Percentiles rank a stretch among this genome's conserved stretches.
Conservation (phyloP, 306 rosid species). For the Oxytropis ochrocephala region DNA sequence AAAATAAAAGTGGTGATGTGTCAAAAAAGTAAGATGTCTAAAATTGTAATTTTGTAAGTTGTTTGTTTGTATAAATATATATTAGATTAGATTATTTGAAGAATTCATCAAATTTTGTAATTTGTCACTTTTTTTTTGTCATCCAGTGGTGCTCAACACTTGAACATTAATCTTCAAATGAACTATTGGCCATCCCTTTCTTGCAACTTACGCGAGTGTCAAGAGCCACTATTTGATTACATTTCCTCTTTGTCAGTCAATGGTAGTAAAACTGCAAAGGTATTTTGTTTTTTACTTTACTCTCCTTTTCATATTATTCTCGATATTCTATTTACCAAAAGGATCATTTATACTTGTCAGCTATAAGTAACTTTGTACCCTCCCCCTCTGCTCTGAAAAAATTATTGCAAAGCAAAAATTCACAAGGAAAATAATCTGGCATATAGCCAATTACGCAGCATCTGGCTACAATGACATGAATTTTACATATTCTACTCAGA, state of each 20-base stretch:
- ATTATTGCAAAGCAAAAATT: no score
- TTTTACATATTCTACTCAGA: conserved; percentile 7
- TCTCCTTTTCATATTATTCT: conserved; percentile 9
- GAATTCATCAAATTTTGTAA: conserved; percentile 20
- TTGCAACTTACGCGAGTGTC: conserved; percentile 88
- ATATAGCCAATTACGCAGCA: not conserved
- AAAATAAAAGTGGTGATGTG: no score
- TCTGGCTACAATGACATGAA: not conserved
- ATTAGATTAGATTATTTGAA: no score
- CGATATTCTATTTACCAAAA: conserved; percentile 5
- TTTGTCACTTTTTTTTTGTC: conserved; percentile 6
- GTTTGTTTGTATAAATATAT: no score
- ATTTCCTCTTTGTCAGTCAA: conserved; percentile 51
- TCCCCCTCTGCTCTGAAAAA: no score
- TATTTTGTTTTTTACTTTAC: conserved; percentile 24
- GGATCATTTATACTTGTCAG: not conserved
- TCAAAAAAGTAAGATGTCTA: no score
- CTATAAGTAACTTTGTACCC: no score
- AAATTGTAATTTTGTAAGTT: no score
- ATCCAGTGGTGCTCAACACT: conserved; percentile 92
- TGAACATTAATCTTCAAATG: conserved; percentile 91
- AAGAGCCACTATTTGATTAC: conserved; percentile 77
- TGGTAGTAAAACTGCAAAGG: conserved; percentile 86
- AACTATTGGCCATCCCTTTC: conserved; percentile 96
- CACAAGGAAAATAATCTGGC: no score